phyloP scores from a whole-genome alignment of 805 yeast species.

The Saturnispora serradocipensis region DNA sequence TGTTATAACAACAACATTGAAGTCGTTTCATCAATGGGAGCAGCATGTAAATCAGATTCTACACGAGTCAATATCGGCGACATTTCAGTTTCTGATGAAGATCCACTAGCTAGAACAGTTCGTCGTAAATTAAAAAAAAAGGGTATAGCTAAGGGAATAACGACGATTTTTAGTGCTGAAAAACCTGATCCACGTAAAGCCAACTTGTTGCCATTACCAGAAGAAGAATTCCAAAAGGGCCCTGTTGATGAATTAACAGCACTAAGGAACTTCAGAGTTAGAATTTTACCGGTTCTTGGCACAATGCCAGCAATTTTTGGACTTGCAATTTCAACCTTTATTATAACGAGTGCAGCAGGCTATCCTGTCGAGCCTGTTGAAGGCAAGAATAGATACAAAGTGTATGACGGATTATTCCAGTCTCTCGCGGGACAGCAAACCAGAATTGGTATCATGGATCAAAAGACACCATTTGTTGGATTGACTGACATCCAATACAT shows the following conservation, averaged over 20 bases:
- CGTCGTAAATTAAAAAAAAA: slow-evolving; percentile 73
- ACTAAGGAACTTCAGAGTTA: slow-evolving; percentile 78
- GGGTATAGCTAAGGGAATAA: slow-evolving; percentile 69
- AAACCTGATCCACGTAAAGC: slow-evolving; percentile 97
- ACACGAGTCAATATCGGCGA: slow-evolving; percentile 86
- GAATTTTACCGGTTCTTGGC: slow-evolving; percentile 92
- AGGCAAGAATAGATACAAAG: slow-evolving; percentile 77
- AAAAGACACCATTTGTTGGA: slow-evolving; percentile 60
- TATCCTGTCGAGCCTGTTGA: slow-evolving; percentile 88
- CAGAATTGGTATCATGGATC: slow-evolving; percentile 63
- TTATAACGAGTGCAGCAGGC: slow-evolving; percentile 71
- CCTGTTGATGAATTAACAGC: slow-evolving; percentile 82
- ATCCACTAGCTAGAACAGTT: slow-evolving; percentile 81
- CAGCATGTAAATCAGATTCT: slow-evolving; percentile 94
- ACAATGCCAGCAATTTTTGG: slow-evolving; percentile 98
- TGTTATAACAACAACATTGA: slow-evolving; percentile 51
- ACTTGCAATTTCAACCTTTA: slow-evolving; percentile 74
- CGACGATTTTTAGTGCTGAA: slow-evolving; percentile 88
- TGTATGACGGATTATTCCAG: slow-evolving; percentile 77
- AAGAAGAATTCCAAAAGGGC: slow-evolving; percentile 72
- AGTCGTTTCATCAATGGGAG: slow-evolving; percentile 93
- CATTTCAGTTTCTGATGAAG: slow-evolving; percentile 84
- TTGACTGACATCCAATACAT: slow-evolving; percentile 69
- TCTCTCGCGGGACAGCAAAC: slow-evolving; percentile 81
- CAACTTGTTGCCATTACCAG: slow-evolving; percentile 71